Base-by-base conservation (phyloP, 768 basidiomycete species). In the Lyophyllum atratum region DNA sequence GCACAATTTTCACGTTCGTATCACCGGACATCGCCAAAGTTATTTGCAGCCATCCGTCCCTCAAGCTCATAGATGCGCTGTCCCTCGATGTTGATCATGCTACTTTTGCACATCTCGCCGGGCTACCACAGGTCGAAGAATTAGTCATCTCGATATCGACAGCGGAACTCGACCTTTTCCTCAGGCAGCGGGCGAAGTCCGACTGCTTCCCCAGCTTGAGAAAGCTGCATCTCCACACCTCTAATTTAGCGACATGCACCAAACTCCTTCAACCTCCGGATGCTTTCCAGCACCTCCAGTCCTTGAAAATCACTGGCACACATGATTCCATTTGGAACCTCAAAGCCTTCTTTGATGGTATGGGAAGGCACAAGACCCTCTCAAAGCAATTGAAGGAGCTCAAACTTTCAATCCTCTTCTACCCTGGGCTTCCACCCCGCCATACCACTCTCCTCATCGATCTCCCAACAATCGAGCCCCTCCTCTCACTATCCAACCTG, bases 1-100 rank as follows among this genome's bases (percentile, higher is more conserved):
- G 47, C 29, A 52, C 51, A 29, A 46, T 49, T 29, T 33, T 19
- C 19, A 51, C 57, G 8, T 58, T 47, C 47, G 21, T 48, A 25
- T 42, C 48, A 22, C 57, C 52, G 4, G 37, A 39, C 4, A 7
- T 39, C 11, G 15, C 4, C 15, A 14, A 14, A 39, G 8, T 39
- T 4, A 4, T 39, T 14, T 39, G 37, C 37, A 39, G 37, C 37
- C 37, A 8, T 4, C 7, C 9, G 15, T 39, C 37, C 37, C 37
- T 39, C 37, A 39, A 17, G 15, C 7, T 17, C 4, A 4, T 39
- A 14, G 37, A 39, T 39, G 15, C 15, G 15, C 37, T 17, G 15
- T 39, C 37, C 37, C 37, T 39, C 9, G 9, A 10, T 17, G 15
- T 39, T 4, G 37, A 39, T 14, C 37, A 39, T 17, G 14, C 7